Percentiles rank a stretch among this genome's conserved stretches.
Conservation (phyloP, 345 rosid genomes). For the Cochlearia excelsa region DNA sequence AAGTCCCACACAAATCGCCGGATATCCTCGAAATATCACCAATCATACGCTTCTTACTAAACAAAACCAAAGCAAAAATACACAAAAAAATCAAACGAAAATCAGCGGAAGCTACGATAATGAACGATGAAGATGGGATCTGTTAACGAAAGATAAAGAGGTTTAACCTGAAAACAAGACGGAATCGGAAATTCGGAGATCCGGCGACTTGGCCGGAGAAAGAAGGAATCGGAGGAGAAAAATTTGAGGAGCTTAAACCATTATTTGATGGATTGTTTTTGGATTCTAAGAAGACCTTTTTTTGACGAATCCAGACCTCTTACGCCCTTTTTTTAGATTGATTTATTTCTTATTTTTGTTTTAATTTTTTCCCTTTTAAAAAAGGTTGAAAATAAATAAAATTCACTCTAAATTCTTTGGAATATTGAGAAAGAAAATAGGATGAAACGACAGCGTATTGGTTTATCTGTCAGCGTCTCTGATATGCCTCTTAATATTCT, state of each 20-base stretch:
- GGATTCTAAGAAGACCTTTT: slow-evolving; percentile 29
- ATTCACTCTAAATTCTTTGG: slow-evolving; percentile 1
- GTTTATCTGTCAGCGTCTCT: slow-evolving; percentile 33
- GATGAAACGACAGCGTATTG: slow-evolving; percentile 20
- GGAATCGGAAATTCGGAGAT: slow-evolving; percentile 29
- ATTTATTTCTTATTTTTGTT: neutral
- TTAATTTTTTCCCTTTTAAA: neutral
- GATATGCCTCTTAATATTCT: slow-evolving; percentile 35
- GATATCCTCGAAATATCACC: slow-evolving; percentile 44
- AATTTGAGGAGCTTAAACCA: slow-evolving; percentile 27
- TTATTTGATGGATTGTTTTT: neutral
- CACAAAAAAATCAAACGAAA: neutral
- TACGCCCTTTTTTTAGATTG: slow-evolving; percentile 28
- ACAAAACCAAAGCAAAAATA: slow-evolving; percentile 15
- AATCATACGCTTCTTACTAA: slow-evolving; percentile 40
- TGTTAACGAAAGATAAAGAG: too few relatives aligned
- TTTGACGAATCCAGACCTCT: slow-evolving; percentile 38
- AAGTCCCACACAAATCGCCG: slow-evolving; percentile 44
- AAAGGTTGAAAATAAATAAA: slow-evolving; percentile 12
- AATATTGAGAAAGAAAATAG: slow-evolving; percentile 14
- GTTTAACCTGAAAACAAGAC: slow-evolving; percentile 3
- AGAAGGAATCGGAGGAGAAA: slow-evolving; percentile 22
- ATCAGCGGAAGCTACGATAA: neutral
- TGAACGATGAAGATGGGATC: neutral
- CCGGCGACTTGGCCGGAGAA: slow-evolving; percentile 41